A percentile compares a stretch with the other conserved stretches of the same genome.
phyloP scores from a whole-genome alignment of 495 filamentous ascomycete species.

The Oleoguttula mirabilis region DNA sequence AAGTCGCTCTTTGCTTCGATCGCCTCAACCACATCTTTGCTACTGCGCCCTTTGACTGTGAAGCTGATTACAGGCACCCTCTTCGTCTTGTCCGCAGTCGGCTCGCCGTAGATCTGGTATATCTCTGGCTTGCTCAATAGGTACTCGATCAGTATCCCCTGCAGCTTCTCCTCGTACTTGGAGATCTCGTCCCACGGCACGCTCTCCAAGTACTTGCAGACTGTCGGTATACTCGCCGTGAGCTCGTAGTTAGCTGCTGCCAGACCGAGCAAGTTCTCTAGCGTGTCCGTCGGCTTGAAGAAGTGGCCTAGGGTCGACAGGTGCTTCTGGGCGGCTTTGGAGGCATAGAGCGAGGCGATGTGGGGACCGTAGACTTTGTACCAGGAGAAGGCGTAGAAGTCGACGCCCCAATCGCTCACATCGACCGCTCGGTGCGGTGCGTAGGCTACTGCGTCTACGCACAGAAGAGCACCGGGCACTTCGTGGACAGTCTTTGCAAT shows the following conservation, averaged over 20 bases:
- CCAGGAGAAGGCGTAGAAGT: constrained; percentile 66
- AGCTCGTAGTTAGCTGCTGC: constrained; percentile 57
- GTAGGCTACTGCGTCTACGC: constrained; percentile 54
- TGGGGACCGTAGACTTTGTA: constrained; percentile 49
- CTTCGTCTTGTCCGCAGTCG: constrained; percentile 29
- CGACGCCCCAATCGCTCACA: constrained; percentile 51
- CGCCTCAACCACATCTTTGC: constrained; percentile 47
- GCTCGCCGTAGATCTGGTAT: constrained; percentile 44
- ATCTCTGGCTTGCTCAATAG: constrained; percentile 37
- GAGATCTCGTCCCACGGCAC: constrained; percentile 42
- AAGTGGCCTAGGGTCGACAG: constrained; percentile 50
- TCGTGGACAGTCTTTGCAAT: constrained; percentile 43
- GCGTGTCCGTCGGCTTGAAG: constrained; percentile 47
- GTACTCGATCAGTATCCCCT: constrained; percentile 44
- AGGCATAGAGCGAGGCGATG: constrained; percentile 53
- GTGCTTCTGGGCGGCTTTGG: constrained; percentile 34
- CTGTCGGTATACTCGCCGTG: constrained; percentile 42
- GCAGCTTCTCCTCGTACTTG: constrained; percentile 48
- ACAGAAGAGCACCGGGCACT: constrained; percentile 36
- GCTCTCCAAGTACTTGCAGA: constrained; percentile 44
- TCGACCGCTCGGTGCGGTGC: constrained; percentile 60
- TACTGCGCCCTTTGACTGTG: constrained; percentile 42
- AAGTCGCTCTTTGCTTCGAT: constrained; percentile 44
- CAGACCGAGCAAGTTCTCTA: constrained; percentile 53
- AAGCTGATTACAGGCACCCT: constrained; percentile 60